A percentile compares a stretch with the other conserved stretches of the same genome.
These are phyloP conservation scores for Diplodia mutila DNA, from an alignment of 2,329 filamentous ascomycete genomes.

Conservation along the genomic window DNA sequence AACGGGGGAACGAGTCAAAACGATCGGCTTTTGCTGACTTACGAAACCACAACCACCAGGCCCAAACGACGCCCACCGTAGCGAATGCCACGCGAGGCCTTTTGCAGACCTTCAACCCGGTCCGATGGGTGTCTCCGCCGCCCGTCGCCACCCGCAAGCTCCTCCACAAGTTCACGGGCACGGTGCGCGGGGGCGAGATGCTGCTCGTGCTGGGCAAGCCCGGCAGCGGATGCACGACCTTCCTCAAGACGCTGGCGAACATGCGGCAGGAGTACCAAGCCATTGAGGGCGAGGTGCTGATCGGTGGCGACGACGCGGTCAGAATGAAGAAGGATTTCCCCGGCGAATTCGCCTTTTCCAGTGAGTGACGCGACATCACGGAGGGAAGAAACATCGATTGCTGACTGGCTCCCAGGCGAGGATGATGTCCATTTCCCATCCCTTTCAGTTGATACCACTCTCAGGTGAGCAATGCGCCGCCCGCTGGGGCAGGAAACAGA, in stretches of 20 bases:
- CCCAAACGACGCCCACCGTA: neutral
- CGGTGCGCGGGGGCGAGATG: slow-evolving; percentile 55
- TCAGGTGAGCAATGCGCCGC: neutral
- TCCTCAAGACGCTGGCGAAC: slow-evolving; percentile 62
- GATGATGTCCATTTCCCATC: neutral
- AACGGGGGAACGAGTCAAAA: too few species aligned
- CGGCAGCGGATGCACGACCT: slow-evolving; percentile 65
- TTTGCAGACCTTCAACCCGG: neutral
- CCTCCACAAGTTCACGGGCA: slow-evolving; percentile 51
- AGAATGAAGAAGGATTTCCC: neutral
- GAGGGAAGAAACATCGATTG: too few species aligned
- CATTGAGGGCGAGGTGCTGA: neutral
- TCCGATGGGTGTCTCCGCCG: neutral
- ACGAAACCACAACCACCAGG: neutral
- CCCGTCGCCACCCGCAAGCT: neutral
- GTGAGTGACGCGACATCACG: neutral
- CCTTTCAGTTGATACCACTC: neutral
- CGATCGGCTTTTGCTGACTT: neutral
- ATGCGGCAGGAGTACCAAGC: slow-evolving; percentile 3
- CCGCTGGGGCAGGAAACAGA: too few species aligned
- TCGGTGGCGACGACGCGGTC: neutral
- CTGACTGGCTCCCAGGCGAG: neutral
- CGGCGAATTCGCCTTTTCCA: neutral
- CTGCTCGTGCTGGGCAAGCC: slow-evolving; percentile 53
- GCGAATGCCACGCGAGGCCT: neutral